Evolutionary conservation across 768 basidiomycete species (phyloP).

Genomic region (Suillus subalutaceus): DNA sequence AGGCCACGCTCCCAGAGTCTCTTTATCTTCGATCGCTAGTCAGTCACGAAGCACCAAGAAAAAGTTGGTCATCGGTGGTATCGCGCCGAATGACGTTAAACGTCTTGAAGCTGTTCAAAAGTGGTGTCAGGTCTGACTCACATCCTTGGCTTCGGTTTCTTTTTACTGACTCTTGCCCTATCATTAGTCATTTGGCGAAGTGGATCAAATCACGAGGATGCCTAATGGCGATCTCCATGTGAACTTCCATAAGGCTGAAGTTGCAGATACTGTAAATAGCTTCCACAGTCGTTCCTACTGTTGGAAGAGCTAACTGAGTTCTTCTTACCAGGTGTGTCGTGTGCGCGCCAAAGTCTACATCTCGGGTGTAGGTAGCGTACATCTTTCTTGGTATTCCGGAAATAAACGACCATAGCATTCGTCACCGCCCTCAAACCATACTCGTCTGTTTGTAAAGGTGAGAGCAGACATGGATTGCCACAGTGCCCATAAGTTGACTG

Average conservation of each 20-base stretch:
- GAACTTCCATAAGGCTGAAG: conserved; percentile 72
- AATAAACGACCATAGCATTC: conserved; percentile 39
- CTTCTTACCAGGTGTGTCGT: conserved; percentile 64
- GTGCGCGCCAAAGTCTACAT: conserved; percentile 77
- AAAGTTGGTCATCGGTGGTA: conserved; percentile 71
- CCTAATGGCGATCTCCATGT: conserved; percentile 81
- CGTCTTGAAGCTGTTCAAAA: conserved; percentile 69
- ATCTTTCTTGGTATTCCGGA: conserved; percentile 73
- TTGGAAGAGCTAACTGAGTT: conserved; percentile 18
- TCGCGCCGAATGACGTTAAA: conserved; percentile 57
- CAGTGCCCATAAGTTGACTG: conserved; percentile 10
- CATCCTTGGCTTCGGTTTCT: not conserved
- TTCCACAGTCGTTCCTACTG: not conserved
- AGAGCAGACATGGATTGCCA: not conserved
- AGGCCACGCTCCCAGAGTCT: conserved; percentile 27
- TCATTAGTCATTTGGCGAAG: conserved; percentile 70
- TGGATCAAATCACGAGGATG: conserved; percentile 71
- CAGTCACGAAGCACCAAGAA: conserved; percentile 49
- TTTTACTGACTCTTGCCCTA: conserved; percentile 8
- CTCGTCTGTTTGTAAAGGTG: conserved; percentile 29
- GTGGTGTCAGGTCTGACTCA: conserved; percentile 70
- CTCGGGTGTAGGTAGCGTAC: conserved; percentile 74
- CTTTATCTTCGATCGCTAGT: conserved; percentile 37
- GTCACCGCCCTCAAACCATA: not conserved
- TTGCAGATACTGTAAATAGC: conserved; percentile 73